phyloP scores from a whole-genome alignment of 495 filamentous ascomycete species.

The Pseudevernia furfuracea region DNA sequence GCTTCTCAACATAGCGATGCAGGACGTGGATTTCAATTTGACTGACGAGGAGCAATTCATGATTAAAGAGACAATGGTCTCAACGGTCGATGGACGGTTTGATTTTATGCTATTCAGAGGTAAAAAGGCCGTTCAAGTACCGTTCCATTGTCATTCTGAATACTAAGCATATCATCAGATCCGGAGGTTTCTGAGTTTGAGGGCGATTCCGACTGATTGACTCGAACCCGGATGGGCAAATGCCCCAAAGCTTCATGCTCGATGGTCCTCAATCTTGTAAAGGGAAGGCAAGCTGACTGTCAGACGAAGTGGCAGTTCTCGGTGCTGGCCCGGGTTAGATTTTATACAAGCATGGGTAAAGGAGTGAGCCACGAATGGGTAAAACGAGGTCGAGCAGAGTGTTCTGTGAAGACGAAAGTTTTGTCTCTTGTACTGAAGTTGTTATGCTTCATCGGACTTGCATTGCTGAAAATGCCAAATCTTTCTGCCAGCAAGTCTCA shows the following conservation, averaged over 20 bases:
- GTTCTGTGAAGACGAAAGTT: not conserved
- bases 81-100: conserved; percentile 37
- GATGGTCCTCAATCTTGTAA: no score
- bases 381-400: not conserved
- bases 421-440: not conserved
- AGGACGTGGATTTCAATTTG: conserved; percentile 30
- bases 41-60: conserved; percentile 30
- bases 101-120: conserved; percentile 32
- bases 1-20: conserved; percentile 35
- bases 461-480: not conserved
- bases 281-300: not conserved
- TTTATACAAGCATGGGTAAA: not conserved
- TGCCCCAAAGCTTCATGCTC: not conserved
- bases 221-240: not conserved
- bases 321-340: not conserved
- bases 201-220: conserved; percentile 20
- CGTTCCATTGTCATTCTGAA: not conserved
- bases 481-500: not conserved
- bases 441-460: not conserved
- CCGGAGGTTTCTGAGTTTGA: conserved; percentile 23
- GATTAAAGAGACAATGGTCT: conserved; percentile 34
- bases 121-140: not conserved
- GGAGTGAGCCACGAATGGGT: not conserved
- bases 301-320: not conserved
- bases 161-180: conserved; percentile 14